Percentiles rank a stretch among this genome's conserved stretches.
phyloP scores from a whole-genome alignment of 2,329 filamentous ascomycete species.

The Clonostachys solani region DNA sequence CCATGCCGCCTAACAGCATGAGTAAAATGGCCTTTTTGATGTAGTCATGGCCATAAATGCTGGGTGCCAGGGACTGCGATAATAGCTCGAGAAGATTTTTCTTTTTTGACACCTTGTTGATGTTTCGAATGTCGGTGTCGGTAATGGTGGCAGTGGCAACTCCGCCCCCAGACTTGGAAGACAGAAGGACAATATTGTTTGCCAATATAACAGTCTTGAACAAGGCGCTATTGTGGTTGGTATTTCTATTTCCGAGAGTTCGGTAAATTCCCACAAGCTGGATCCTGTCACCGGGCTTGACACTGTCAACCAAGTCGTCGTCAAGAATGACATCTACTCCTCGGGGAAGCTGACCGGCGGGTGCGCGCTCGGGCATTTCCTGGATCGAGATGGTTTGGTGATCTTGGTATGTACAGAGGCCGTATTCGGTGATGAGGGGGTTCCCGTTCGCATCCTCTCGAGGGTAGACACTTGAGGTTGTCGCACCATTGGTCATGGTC shows the following conservation, averaged over 20 bases:
- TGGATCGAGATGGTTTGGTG: slow-evolving; percentile 98
- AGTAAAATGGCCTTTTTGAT: slow-evolving; percentile 97
- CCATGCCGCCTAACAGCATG: slow-evolving; percentile 91
- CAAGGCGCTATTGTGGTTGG: slow-evolving; percentile 81
- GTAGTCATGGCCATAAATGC: slow-evolving; percentile 94
- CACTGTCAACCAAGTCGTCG: slow-evolving; percentile 90
- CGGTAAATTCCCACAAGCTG: slow-evolving; percentile 96
- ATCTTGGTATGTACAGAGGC: slow-evolving; percentile 91
- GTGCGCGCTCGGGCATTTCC: slow-evolving; percentile 97
- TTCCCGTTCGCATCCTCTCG: slow-evolving; percentile 92
- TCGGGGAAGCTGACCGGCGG: slow-evolving; percentile 89
- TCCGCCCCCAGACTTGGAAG: slow-evolving; percentile 92
- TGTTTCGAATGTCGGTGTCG: slow-evolving; percentile 95
- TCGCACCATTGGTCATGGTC: slow-evolving; percentile 91
- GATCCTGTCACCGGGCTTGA: slow-evolving; percentile 93
- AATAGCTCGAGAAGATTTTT: slow-evolving; percentile 89
- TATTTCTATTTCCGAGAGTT: slow-evolving; percentile 91
- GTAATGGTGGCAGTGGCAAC: slow-evolving; percentile 90
- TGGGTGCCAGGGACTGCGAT: slow-evolving; percentile 90
- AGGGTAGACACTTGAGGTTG: slow-evolving; percentile 88
- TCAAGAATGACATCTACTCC: slow-evolving; percentile 96
- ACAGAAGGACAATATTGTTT: slow-evolving; percentile 91
- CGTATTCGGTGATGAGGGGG: slow-evolving; percentile 90
- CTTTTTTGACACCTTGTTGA: slow-evolving; percentile 96
- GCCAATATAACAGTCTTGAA: slow-evolving; percentile 94